Evolutionary conservation across 176 grass and related monocot genomes (phyloP), one percentile per base, ranked within the genome.

Genomic region (Leersia perrieri): DNA sequence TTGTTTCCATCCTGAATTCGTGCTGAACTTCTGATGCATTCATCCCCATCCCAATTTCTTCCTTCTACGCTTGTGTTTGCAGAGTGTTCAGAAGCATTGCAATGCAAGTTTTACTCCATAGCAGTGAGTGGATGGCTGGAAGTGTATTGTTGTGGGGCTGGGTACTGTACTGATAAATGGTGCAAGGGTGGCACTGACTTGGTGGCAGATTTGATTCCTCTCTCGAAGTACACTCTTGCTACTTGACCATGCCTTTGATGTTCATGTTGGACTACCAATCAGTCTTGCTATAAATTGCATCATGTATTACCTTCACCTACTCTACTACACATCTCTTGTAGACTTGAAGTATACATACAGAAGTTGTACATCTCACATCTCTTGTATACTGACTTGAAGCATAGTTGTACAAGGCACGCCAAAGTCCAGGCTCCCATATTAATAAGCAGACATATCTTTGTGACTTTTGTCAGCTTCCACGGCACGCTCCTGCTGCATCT

Each of bases 131-230:
- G 49, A 55, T 16, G 20, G 53, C 1, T 57, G 9, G 53, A 25
- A 10, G 39, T 18, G 68, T 45, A 81, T 67, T 13, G 41, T 44
- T 15, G 78, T 33, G 67, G 53, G 67, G 79, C 3, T 5, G 57
- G 32, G 71, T 13, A 75, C 76, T 76, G 71, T 66, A 36, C 9
- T 7, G 77, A 81, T 89, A 80, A 89, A 89, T 81, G 33, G 72
- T 70, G 77, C 82, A 29, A 85, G 66, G 88, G 83, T 86, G 88
- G 88, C 88, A 89, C 83, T 89, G 88, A 85, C 87, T 89, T 77
- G 87, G 82, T 89, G 78, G 82, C 82, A 89, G 87, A 89, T 85
- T 89, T 85, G 87, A 81, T 89, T 89, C 82, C 77, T 14, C 72
- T 45, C 63, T 40, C 41, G 28, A 83, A 89, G 83, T 89, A 86